phyloP scores from a whole-genome alignment of 78 protist species.

The Fonticula alba region DNA sequence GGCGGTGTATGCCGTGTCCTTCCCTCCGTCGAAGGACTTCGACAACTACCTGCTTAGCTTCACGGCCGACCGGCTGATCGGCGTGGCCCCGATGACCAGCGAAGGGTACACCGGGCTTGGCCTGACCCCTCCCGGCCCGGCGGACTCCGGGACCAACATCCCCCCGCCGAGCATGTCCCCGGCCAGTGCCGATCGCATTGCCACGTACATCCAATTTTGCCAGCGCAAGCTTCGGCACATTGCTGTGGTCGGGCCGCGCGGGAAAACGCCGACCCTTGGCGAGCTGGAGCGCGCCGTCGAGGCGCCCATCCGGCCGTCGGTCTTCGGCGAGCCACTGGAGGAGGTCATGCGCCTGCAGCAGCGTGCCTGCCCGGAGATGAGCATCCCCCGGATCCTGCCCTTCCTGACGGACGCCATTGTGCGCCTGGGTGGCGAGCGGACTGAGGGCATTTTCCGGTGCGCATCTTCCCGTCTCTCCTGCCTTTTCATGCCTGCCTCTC shows the following conservation, averaged over 20 bases:
- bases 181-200: no score
- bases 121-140: no score
- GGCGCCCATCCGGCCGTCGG: not conserved
- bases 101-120: no score
- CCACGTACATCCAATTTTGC: no score
- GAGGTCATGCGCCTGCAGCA: not conserved
- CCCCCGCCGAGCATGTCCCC: no score
- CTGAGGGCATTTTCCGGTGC: slow-evolving; percentile 14
- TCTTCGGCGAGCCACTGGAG: not conserved
- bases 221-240: no score
- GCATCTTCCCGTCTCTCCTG: not conserved
- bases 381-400: not conserved
- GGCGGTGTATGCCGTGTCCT: not conserved
- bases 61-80: not conserved
- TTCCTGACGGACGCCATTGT: not conserved
- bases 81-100: no score
- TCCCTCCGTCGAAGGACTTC: not conserved
- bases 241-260: not conserved
- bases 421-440: not conserved
- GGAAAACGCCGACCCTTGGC: not conserved
- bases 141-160: no score
- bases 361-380: not conserved
- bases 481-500: not conserved
- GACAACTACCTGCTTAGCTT: not conserved
- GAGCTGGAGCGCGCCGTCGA: not conserved